Evolutionary conservation across 2,329 filamentous ascomycete species (phyloP).

Genomic region (Pseudocercospora cruenta): DNA sequence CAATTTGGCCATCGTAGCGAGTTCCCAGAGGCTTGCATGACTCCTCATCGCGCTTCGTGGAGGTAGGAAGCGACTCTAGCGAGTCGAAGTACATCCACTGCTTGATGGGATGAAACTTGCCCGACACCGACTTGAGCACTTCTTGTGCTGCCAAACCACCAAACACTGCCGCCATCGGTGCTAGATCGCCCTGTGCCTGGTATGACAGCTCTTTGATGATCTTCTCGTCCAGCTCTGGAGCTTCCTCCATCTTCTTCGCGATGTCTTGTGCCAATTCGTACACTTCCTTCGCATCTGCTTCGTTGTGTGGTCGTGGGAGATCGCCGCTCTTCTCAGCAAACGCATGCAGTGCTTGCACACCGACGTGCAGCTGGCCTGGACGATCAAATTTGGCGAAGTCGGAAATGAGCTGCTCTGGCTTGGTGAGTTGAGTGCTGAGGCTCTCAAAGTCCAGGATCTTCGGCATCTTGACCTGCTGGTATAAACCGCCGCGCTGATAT

Average conservation of each 20-base stretch:
- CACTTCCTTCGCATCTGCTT: conserved; percentile 78
- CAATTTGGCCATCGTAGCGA: conserved; percentile 95
- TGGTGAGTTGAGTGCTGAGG: conserved; percentile 75
- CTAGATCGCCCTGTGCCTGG: conserved; percentile 88
- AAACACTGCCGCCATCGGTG: conserved; percentile 91
- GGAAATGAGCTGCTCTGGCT: conserved; percentile 86
- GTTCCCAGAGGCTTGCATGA: conserved; percentile 82
- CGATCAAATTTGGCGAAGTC: conserved; percentile 98
- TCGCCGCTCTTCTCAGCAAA: conserved; percentile 75
- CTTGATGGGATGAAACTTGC: conserved; percentile 93
- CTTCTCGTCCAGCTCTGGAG: conserved; percentile 87
- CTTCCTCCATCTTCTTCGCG: conserved; percentile 67
- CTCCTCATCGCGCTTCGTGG: conserved; percentile 76
- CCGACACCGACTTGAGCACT: conserved; percentile 93
- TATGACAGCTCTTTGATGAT: conserved; percentile 90
- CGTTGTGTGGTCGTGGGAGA: conserved; percentile 80
- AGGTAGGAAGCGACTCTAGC: conserved; percentile 86
- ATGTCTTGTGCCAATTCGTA: conserved; percentile 75
- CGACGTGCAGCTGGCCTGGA: conserved; percentile 86
- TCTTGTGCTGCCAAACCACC: conserved; percentile 93
- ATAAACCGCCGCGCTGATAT: conserved; percentile 87
- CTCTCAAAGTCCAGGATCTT: conserved; percentile 88
- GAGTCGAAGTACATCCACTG: conserved; percentile 99
- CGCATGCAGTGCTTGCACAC: conserved; percentile 87
- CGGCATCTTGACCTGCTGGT: conserved; percentile 97